Percentiles rank a stretch among this genome's conserved stretches.
Conservation (phyloP, 768 basidiomycete species). For the Termitomyces sp. region DNA sequence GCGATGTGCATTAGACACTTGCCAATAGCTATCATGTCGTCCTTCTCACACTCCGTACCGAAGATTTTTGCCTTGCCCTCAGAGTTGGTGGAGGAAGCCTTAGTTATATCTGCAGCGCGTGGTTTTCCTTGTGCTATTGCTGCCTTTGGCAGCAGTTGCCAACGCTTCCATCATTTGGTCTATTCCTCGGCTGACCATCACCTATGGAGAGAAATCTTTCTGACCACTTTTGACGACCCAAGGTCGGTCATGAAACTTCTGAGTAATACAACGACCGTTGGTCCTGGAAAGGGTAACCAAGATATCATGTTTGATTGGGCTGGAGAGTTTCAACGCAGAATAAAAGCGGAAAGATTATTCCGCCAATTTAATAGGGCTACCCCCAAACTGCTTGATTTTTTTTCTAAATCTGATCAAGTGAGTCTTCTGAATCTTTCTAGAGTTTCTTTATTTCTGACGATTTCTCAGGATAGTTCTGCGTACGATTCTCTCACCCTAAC, state of each 20-base stretch:
- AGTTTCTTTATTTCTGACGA: neutral
- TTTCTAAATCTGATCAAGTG: conserved; percentile 2
- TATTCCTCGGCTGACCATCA: conserved; percentile 13
- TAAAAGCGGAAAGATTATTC: conserved; percentile 13
- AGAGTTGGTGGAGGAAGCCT: conserved; percentile 16
- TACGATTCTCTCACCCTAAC: conserved; percentile 1
- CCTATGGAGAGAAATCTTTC: conserved; percentile 46
- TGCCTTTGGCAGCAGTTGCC: conserved; percentile 12
- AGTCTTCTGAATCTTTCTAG: neutral
- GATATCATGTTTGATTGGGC: conserved; percentile 15
- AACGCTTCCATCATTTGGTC: conserved; percentile 13
- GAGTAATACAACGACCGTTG: conserved; percentile 3
- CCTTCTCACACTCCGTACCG: conserved; percentile 1
- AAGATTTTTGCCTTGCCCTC: conserved; percentile 13
- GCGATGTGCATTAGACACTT: neutral
- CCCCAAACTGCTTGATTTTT: conserved; percentile 3
- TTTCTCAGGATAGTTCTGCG: neutral
- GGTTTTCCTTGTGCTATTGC: conserved; percentile 14
- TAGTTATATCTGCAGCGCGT: conserved; percentile 11
- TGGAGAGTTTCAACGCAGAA: conserved; percentile 15
- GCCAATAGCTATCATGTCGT: conserved; percentile 5
- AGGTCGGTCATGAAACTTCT: conserved; percentile 19
- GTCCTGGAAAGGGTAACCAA: neutral
- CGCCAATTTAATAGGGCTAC: neutral
- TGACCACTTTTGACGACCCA: conserved; percentile 47